Conservation (phyloP, 2,329 filamentous ascomycete genomes). For the Ophiostoma sp. region DNA sequence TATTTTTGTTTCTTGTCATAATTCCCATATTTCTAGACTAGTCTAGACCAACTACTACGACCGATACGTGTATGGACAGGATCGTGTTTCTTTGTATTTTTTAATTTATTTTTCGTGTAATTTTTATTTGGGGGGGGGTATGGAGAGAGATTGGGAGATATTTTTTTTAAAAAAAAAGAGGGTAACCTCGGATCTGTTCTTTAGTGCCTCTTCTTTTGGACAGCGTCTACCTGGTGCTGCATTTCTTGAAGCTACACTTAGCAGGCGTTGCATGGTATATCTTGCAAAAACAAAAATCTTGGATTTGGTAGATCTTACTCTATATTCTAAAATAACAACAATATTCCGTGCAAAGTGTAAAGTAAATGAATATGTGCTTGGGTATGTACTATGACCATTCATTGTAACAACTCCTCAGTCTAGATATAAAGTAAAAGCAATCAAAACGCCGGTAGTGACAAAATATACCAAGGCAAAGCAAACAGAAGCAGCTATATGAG, state of each 20-base stretch:
- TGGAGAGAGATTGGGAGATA: not conserved
- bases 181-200: not conserved
- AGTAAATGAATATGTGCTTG: too few species aligned
- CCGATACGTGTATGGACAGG: constrained; percentile 10
- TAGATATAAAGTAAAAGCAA: not conserved
- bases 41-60: not conserved
- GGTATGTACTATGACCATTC: not conserved
- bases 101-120: not conserved
- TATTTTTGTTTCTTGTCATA: not conserved
- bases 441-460: too few species aligned
- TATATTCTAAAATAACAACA: too few species aligned
- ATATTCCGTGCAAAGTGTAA: too few species aligned
- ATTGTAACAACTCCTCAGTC: not conserved
- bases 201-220: not conserved
- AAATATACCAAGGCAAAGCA: not conserved
- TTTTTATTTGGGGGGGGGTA: too few species aligned
- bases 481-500: not conserved
- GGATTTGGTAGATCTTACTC: not conserved
- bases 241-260: not conserved
- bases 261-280: not conserved
- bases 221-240: not conserved
- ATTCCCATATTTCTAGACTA: not conserved
- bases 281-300: not conserved
- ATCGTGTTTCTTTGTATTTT: constrained; percentile 11
- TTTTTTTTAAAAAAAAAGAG: not conserved